Conservation (phyloP, 2,329 filamentous ascomycete species). For the Torrubiella hemipterigena region DNA sequence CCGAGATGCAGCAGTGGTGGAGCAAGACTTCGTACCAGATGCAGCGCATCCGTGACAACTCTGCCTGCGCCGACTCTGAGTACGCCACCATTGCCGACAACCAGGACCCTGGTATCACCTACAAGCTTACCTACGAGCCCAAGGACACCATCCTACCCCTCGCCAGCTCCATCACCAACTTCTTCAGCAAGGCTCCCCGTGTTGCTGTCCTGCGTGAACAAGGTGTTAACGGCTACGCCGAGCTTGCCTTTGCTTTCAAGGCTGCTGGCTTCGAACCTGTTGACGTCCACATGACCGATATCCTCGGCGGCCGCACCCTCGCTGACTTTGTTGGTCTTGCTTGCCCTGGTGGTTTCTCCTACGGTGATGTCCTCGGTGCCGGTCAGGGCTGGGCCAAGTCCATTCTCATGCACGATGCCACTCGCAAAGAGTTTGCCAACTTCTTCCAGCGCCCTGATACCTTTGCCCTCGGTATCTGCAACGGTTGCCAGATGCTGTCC, state of each 20-base stretch:
- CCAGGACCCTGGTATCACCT: conserved; percentile 70
- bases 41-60: conserved; percentile 84
- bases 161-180: conserved; percentile 30
- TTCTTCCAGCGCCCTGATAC: conserved; percentile 84
- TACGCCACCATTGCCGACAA: conserved; percentile 63
- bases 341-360: conserved; percentile 94
- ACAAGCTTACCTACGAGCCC: conserved; percentile 70
- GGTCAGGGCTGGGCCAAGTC: conserved; percentile 94
- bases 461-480: conserved; percentile 89
- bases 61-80: conserved; percentile 74
- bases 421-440: conserved; percentile 61
- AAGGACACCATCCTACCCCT: conserved; percentile 61
- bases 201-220: conserved; percentile 93
- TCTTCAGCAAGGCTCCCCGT: conserved; percentile 50
- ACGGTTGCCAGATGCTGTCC: conserved; percentile 91
- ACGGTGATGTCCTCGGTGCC: conserved; percentile 76
- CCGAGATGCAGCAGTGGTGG: conserved; percentile 78
- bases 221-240: conserved; percentile 89
- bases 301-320: conserved; percentile 69
- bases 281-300: conserved; percentile 94
- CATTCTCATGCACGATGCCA: conserved; percentile 71
- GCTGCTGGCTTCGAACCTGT: conserved; percentile 83
- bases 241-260: conserved; percentile 95
- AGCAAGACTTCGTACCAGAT: conserved; percentile 78
- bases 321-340: conserved; percentile 77